A percentile compares a stretch with the other conserved stretches of the same genome.
These are phyloP conservation scores for Hyaloperonospora arabidopsidis DNA, from an alignment of 352 stramenopile species.

Conservation along the genomic window DNA sequence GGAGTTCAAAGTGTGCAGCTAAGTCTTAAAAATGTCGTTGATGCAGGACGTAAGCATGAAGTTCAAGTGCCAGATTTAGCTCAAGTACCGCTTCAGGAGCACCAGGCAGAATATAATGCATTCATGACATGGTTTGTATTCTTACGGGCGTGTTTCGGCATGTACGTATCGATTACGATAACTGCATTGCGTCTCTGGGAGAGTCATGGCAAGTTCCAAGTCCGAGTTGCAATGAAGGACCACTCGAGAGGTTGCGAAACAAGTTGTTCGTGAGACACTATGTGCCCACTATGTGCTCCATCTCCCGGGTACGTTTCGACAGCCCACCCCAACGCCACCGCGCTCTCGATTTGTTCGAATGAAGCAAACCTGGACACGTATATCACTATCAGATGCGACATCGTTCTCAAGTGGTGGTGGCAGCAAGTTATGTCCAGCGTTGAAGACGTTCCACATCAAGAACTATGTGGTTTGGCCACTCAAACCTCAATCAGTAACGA, in stretches of 20 bases:
- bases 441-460: conserved; percentile 74
- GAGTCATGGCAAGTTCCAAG: background rate
- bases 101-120: conserved; percentile 71
- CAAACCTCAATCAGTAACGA: conserved; percentile 31
- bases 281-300: conserved; percentile 41
- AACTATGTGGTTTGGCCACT: conserved; percentile 51
- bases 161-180: conserved; percentile 55
- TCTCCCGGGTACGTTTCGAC: conserved; percentile 39
- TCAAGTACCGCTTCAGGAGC: conserved; percentile 33
- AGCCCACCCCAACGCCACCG: conserved; percentile 36
- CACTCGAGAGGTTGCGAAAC: conserved; percentile 36
- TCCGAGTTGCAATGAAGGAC: conserved; percentile 1
- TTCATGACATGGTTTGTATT: conserved; percentile 79
- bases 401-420: conserved; percentile 11
- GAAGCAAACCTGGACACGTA: conserved; percentile 40
- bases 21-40: conserved; percentile 3
- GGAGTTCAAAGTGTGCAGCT: conserved; percentile 26
- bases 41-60: conserved; percentile 6
- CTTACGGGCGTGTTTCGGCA: conserved; percentile 46
- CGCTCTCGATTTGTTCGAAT: conserved; percentile 49
- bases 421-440: conserved; percentile 17
- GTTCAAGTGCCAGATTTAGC: conserved; percentile 6
- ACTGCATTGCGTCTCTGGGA: conserved; percentile 34
- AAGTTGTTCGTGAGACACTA: conserved; percentile 57
- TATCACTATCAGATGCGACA: conserved; percentile 8